phyloP scores from a whole-genome alignment of 805 yeast species.

The Yamadazyma paraphyllophila region DNA sequence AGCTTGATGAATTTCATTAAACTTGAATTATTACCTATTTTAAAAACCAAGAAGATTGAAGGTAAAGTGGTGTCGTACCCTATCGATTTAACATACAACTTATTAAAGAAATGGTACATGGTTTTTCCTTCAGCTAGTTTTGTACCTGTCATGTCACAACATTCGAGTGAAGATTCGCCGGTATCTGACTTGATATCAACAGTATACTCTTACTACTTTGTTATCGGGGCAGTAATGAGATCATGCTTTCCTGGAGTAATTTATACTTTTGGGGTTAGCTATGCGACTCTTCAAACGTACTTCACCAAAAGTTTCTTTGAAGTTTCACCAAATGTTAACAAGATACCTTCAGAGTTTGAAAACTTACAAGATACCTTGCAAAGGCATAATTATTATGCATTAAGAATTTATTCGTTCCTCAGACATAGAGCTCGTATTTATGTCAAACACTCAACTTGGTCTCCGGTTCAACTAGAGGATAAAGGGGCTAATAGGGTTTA shows the following conservation, averaged over 20 bases:
- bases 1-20: slow-evolving; percentile 17
- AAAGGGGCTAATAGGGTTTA: slow-evolving; percentile 16
- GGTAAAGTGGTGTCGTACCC: slow-evolving; percentile 20
- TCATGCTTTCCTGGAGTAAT: slow-evolving; percentile 21
- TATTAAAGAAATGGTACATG: slow-evolving; percentile 20
- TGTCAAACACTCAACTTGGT: slow-evolving; percentile 19
- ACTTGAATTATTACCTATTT: slow-evolving; percentile 16
- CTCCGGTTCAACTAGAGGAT: slow-evolving; percentile 12
- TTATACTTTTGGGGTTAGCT: slow-evolving; percentile 23
- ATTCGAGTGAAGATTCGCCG: slow-evolving; percentile 11
- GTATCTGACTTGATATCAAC: slow-evolving; percentile 18
- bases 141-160: background rate
- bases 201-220: slow-evolving; percentile 21
- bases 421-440: slow-evolving; percentile 19
- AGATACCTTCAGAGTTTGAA: background rate
- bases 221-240: slow-evolving; percentile 22
- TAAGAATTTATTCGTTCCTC: slow-evolving; percentile 24
- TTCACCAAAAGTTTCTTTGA: slow-evolving; percentile 7
- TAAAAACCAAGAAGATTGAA: slow-evolving; percentile 14
- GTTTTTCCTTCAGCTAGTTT: slow-evolving; percentile 19
- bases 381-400: slow-evolving; percentile 25
- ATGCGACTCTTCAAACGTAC: slow-evolving; percentile 14
- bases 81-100: slow-evolving; percentile 16
- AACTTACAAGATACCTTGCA: slow-evolving; percentile 18
- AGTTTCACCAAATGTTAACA: slow-evolving; percentile 10